Base-by-base conservation (phyloP, 2,329 filamentous ascomycete species). In the Epichloe festucae region DNA sequence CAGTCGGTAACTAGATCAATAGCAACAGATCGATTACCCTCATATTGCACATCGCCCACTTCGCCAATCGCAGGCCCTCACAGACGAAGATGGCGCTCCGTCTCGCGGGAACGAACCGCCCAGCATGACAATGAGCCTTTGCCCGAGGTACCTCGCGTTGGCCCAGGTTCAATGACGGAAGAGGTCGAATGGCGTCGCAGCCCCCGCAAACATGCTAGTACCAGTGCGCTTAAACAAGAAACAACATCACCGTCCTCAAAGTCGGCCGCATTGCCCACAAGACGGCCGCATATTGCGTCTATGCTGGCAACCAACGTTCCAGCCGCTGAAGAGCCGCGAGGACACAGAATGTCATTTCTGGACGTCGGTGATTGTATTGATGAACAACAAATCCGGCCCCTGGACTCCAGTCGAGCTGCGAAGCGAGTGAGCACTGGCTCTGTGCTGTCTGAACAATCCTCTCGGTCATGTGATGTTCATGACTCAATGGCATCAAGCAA, bases 361-460 rank as follows among this genome's bases (percentile, higher is more conserved):
- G 47, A 53, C 17, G 36, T 41, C 7, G 46, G 45, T 15, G 36
- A 53, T 36, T 1, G 7, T 15, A 12, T 31, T 6, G 27, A 38
- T 11, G 23, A 40, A 50, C 36, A 41, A 23, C 15, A 43, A 35
- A 15, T 48, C 51, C 19, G 50, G 53, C 46, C 50, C 46, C n/a
- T 52, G 15, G 56, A 53, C 3, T 31, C 52, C 3, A 47, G 49
- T 31, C 59, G 60, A 12, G 58, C 57, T 10, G 55, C 58, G 36
- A 61, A 62, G 43, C 57, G 64, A 50, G 57, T 59, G 4, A 67
- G 65, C 50, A 57, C 63, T 48, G 59, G 56, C 34, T 64, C 62
- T 11, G 46, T 57, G n/a, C 49, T 61, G 46, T 63, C 62, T 15
- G 61, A 64, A 12, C 49, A 55, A n/a, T 57, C 57, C 21, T 45